These are phyloP conservation scores for Pneumocystis jirovecii DNA, from an alignment of 1,139 yeast species.

Conservation along the genomic window DNA sequence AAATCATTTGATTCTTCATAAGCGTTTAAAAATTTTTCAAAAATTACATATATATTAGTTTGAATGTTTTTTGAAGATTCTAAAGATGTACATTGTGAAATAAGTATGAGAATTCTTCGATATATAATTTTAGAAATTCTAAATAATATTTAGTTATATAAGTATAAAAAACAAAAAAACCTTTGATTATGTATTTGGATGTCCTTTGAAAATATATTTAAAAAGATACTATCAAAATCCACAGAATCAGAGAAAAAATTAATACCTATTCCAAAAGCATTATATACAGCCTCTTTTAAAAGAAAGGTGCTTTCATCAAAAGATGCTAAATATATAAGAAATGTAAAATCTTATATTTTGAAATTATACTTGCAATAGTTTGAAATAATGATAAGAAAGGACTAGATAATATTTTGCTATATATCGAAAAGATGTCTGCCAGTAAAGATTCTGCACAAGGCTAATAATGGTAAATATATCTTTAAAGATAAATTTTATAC, in stretches of 20 bases:
- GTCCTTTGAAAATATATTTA: slow-evolving; percentile 51
- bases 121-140: slow-evolving; percentile 33
- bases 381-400: slow-evolving; percentile 49
- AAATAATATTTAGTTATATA: slow-evolving; percentile 15
- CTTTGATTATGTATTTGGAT: slow-evolving; percentile 20
- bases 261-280: slow-evolving; percentile 69
- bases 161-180: slow-evolving; percentile 28
- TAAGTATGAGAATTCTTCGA: slow-evolving; percentile 60
- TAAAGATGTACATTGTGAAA: slow-evolving; percentile 67
- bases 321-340: slow-evolving; percentile 18
- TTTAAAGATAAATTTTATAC: not conserved
- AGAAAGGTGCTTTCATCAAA: slow-evolving; percentile 36
- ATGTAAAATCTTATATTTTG: slow-evolving; percentile 29
- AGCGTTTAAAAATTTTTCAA: slow-evolving; percentile 33
- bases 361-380: slow-evolving; percentile 18
- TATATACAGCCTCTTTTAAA: slow-evolving; percentile 62
- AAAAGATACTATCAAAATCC: slow-evolving; percentile 47
- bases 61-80: slow-evolving; percentile 47
- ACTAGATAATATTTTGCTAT: slow-evolving; percentile 46
- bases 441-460: slow-evolving; percentile 81
- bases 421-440: slow-evolving; percentile 54
- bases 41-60: slow-evolving; percentile 43
- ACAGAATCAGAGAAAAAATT: slow-evolving; percentile 48
- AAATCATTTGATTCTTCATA: slow-evolving; percentile 40
- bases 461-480: not conserved